Percentiles rank a stretch among this genome's conserved stretches.
Evolutionary conservation across 176 grass and related monocot genomes (phyloP).

Genomic region (Avena insularis): DNA sequence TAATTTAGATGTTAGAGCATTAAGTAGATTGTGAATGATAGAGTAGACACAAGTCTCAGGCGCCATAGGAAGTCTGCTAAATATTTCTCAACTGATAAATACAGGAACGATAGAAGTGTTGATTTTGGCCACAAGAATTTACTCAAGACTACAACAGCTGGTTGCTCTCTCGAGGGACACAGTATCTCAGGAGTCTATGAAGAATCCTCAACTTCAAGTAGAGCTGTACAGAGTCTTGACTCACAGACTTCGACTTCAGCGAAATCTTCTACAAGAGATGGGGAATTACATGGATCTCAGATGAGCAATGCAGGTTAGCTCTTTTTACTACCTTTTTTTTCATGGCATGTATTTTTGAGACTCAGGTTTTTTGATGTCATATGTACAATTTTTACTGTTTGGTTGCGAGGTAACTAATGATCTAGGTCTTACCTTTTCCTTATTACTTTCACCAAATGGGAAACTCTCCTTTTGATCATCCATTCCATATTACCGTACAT

Average conservation of each 20-base stretch:
- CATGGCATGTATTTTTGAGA: neutral
- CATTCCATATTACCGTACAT: neutral
- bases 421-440: neutral
- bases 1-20: slow-evolving; percentile 7
- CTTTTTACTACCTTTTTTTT: neutral
- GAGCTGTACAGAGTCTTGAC: slow-evolving; percentile 30
- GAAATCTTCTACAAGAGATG: slow-evolving; percentile 53
- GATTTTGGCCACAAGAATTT: slow-evolving; percentile 51
- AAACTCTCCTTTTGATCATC: slow-evolving; percentile 2
- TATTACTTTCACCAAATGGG: neutral
- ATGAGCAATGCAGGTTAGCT: slow-evolving; percentile 60
- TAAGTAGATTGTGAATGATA: slow-evolving; percentile 29
- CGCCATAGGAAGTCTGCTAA: slow-evolving; percentile 14
- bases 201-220: slow-evolving; percentile 58
- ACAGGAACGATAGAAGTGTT: slow-evolving; percentile 44
- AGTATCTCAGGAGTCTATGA: slow-evolving; percentile 32
- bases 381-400: slow-evolving; percentile 16
- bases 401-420: neutral
- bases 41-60: neutral
- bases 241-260: slow-evolving; percentile 46
- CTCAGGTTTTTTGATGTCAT: slow-evolving; percentile 15
- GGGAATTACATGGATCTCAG: slow-evolving; percentile 40
- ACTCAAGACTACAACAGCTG: slow-evolving; percentile 35
- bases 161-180: slow-evolving; percentile 37
- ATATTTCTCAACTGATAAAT: slow-evolving; percentile 51